Percentiles rank a stretch among this genome's conserved stretches.
Conservation (phyloP, 2,329 filamentous ascomycete species). For the Venturia asperata region DNA sequence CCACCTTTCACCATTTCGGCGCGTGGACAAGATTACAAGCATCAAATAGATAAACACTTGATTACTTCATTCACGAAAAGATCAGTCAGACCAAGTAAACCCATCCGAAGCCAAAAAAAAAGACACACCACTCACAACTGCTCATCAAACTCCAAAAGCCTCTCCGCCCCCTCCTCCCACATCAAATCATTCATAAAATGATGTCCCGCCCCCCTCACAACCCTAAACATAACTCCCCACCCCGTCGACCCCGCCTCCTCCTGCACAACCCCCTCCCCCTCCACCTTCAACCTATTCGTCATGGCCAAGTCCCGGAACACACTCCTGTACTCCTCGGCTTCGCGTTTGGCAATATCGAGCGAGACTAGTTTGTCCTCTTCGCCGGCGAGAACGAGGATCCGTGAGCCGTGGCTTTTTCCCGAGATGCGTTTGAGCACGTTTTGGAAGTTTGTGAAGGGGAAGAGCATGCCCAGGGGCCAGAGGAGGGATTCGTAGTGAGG, state of each 20-base stretch:
- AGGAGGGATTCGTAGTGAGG: slow-evolving; percentile 47
- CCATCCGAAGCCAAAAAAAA: neutral
- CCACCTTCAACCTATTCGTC: slow-evolving; percentile 11
- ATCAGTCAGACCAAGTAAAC: neutral
- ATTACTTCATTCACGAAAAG: neutral
- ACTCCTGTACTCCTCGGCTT: slow-evolving; percentile 34
- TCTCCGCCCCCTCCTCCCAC: slow-evolving; percentile 10
- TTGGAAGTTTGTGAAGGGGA: slow-evolving; percentile 37
- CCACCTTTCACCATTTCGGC: too few species aligned
- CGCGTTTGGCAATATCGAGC: slow-evolving; percentile 28
- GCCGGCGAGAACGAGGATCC: slow-evolving; percentile 38
- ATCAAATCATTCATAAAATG: slow-evolving; percentile 15
- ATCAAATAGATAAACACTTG: too few species aligned
- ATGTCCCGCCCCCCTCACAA: slow-evolving; percentile 11
- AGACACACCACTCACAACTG: neutral
- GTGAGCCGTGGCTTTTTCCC: slow-evolving; percentile 22
- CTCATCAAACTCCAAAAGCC: slow-evolving; percentile 6
- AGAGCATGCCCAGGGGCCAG: slow-evolving; percentile 47
- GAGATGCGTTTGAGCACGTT: slow-evolving; percentile 36
- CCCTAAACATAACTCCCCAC: neutral
- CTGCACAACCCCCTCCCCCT: slow-evolving; percentile 11
- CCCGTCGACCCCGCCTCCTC: neutral
- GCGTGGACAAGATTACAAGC: too few species aligned
- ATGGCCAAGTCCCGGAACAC: slow-evolving; percentile 1
- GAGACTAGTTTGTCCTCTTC: slow-evolving; percentile 38